Evolutionary conservation across 2,329 filamentous ascomycete species (phyloP).

Genomic region (Alternaria metachromatica): DNA sequence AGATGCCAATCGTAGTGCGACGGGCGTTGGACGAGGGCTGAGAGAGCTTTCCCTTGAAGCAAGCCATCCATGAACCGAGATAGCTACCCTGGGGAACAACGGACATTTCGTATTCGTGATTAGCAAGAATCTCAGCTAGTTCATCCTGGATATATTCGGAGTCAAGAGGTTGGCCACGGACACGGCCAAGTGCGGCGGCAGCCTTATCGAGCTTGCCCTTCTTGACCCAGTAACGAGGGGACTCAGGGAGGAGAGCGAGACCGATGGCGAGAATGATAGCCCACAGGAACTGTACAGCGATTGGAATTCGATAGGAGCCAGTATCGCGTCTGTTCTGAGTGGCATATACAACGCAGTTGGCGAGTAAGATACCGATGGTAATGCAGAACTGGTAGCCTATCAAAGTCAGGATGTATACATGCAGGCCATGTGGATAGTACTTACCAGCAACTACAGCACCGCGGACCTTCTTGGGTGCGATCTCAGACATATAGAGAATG

Average conservation of each 20-base stretch:
- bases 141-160: slow-evolving; percentile 82
- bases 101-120: slow-evolving; percentile 83
- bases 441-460: slow-evolving; percentile 71
- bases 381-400: slow-evolving; percentile 77
- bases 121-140: slow-evolving; percentile 87
- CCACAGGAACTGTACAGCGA: slow-evolving; percentile 82
- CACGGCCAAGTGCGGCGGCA: slow-evolving; percentile 66
- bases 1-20: slow-evolving; percentile 56
- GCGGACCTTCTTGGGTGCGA: slow-evolving; percentile 72
- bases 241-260: slow-evolving; percentile 81
- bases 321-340: slow-evolving; percentile 69
- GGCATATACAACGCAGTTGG: slow-evolving; percentile 77
- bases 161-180: slow-evolving; percentile 76
- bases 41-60: slow-evolving; percentile 62
- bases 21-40: slow-evolving; percentile 60
- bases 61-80: slow-evolving; percentile 67
- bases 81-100: slow-evolving; percentile 52
- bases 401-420: not conserved
- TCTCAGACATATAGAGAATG: slow-evolving; percentile 82
- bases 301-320: slow-evolving; percentile 77
- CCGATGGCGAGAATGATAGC: slow-evolving; percentile 76
- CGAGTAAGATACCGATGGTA: slow-evolving; percentile 79
- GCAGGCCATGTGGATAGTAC: not conserved
- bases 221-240: slow-evolving; percentile 86
- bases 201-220: slow-evolving; percentile 73